Evolutionary conservation across 2,329 filamentous ascomycete species (phyloP).

Genomic region (Alternaria sp.): DNA sequence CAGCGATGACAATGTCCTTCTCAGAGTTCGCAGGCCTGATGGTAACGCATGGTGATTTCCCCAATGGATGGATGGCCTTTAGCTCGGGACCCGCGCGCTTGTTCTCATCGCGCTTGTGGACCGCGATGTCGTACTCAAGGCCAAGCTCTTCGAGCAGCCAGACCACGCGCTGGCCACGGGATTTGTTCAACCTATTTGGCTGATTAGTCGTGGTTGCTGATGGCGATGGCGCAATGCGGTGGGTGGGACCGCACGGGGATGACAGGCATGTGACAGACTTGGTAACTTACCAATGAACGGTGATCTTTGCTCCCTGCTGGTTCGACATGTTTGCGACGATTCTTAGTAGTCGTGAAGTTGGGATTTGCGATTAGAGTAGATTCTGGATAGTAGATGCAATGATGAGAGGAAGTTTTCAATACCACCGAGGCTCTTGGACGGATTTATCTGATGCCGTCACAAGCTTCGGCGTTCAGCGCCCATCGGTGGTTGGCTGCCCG

Average conservation of each 20-base stretch:
- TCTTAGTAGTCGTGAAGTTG: background rate
- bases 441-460: slow-evolving; percentile 6
- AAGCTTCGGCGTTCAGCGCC: slow-evolving; percentile 11
- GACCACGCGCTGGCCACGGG: slow-evolving; percentile 80
- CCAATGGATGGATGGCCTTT: slow-evolving; percentile 79
- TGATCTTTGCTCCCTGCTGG: slow-evolving; percentile 45
- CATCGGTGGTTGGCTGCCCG: slow-evolving; percentile 6
- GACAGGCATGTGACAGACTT: background rate
- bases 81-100: slow-evolving; percentile 77
- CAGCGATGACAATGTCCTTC: slow-evolving; percentile 71
- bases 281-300: slow-evolving; percentile 42
- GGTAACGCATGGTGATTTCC: slow-evolving; percentile 82
- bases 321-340: slow-evolving; percentile 20
- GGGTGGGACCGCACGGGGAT: background rate
- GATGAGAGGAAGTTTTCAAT: background rate
- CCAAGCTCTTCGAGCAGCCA: slow-evolving; percentile 87
- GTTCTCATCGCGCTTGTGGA: slow-evolving; percentile 72
- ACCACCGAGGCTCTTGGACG: slow-evolving; percentile 10
- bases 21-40: slow-evolving; percentile 59
- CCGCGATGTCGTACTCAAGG: slow-evolving; percentile 78
- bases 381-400: background rate
- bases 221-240: slow-evolving; percentile 9
- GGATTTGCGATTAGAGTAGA: background rate
- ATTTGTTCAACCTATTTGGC: slow-evolving; percentile 74
- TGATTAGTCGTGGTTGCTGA: background rate